Conservation (phyloP, 1,284 basidiomycete genomes). For the Caloboletus inedulis region DNA sequence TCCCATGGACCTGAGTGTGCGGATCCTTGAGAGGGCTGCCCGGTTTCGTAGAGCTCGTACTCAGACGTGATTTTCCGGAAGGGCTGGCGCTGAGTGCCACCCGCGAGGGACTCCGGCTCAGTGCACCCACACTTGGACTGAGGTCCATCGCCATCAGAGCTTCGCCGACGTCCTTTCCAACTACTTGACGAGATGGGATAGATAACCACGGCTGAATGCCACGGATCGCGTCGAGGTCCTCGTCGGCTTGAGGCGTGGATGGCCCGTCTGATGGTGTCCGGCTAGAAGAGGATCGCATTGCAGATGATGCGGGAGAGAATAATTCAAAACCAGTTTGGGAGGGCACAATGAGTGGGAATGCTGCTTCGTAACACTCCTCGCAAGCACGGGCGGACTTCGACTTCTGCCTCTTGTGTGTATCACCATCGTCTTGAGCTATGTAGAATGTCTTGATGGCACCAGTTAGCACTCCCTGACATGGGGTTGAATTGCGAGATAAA, state of each 20-base stretch:
- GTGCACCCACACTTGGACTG: slow-evolving; percentile 1
- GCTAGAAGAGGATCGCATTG: slow-evolving; percentile 6
- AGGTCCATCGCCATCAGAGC: slow-evolving; percentile 44
- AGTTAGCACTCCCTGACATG: not conserved
- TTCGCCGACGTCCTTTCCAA: slow-evolving; percentile 24
- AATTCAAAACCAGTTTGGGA: slow-evolving; percentile 15
- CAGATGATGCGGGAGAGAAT: slow-evolving; percentile 4
- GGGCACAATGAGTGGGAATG: slow-evolving; percentile 62
- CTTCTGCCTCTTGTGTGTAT: slow-evolving; percentile 44
- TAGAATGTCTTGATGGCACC: slow-evolving; percentile 63
- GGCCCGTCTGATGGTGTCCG: slow-evolving; percentile 16
- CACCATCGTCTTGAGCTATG: slow-evolving; percentile 52
- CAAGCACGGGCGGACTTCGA: slow-evolving; percentile 77
- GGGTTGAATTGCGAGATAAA: slow-evolving; percentile 2
- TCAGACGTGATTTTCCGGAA: slow-evolving; percentile 26
- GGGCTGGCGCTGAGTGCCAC: slow-evolving; percentile 21
- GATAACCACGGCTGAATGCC: slow-evolving; percentile 34
- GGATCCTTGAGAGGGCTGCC: slow-evolving; percentile 22
- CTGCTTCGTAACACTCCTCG: slow-evolving; percentile 80
- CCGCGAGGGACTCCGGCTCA: slow-evolving; percentile 30
- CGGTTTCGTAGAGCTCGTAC: slow-evolving; percentile 23
- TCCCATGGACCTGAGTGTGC: slow-evolving; percentile 5
- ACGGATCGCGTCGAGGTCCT: slow-evolving; percentile 4
- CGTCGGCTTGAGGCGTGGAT: slow-evolving; percentile 23
- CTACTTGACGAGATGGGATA: slow-evolving; percentile 25